These are phyloP conservation scores for Phytophthora lateralis DNA, from an alignment of 352 stramenopile species.

Conservation along the genomic window DNA sequence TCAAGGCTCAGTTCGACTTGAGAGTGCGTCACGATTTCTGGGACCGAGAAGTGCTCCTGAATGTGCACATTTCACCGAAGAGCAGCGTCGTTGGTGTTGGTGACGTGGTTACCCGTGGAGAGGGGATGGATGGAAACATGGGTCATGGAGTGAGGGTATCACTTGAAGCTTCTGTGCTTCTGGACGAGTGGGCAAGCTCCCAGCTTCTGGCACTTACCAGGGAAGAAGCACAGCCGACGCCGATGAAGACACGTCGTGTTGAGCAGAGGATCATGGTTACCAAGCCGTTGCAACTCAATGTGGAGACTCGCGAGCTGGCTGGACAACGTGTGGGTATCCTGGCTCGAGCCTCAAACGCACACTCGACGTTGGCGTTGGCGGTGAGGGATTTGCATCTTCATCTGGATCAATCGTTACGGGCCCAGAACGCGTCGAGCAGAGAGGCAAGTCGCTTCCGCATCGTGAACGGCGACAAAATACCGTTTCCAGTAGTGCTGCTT, in stretches of 20 bases:
- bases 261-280: conserved; percentile 55
- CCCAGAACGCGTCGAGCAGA: conserved; percentile 4
- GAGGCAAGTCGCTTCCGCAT: conserved; percentile 37
- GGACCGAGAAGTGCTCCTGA: conserved; percentile 56
- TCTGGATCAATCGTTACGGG: conserved; percentile 50
- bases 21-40: conserved; percentile 68
- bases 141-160: not conserved
- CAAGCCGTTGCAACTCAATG: conserved; percentile 64
- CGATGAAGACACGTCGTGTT: conserved; percentile 49
- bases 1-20: conserved; percentile 60
- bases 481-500: conserved; percentile 61
- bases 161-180: conserved; percentile 27
- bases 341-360: conserved; percentile 52
- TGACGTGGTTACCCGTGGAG: not conserved
- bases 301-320: conserved; percentile 55
- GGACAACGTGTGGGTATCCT: conserved; percentile 51
- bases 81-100: conserved; percentile 14
- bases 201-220: conserved; percentile 54
- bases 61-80: conserved; percentile 53
- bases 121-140: conserved; percentile 2
- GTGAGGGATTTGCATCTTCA: conserved; percentile 74
- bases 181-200: conserved; percentile 40
- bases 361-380: conserved; percentile 43
- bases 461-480: conserved; percentile 44
- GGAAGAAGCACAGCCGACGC: conserved; percentile 45